phyloP scores from a whole-genome alignment of 805 yeast species.

The Kazachstania martiniae region DNA sequence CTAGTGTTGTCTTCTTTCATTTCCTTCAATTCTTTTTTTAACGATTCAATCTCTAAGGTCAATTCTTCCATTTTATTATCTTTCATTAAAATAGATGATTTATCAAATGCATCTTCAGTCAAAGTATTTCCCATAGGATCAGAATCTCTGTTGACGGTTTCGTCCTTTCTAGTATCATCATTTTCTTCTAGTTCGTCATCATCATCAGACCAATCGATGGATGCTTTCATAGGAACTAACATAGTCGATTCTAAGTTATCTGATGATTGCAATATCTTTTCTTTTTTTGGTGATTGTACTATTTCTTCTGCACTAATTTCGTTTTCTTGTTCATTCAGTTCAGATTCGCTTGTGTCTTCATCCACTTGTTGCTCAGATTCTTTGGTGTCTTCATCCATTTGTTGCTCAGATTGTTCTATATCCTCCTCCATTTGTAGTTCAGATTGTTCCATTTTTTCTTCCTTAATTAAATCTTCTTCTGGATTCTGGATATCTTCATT shows the following conservation, averaged over 20 bases:
- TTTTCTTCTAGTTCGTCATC: slow-evolving; percentile 6
- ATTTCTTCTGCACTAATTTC: neutral
- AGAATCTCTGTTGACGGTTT: too few relatives aligned
- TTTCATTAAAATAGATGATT: too few relatives aligned
- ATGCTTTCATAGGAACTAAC: slow-evolving; percentile 77
- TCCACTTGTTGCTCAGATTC: too few relatives aligned
- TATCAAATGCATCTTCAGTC: too few relatives aligned
- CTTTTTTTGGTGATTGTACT: neutral
- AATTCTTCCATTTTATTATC: neutral
- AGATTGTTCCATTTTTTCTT: too few relatives aligned
- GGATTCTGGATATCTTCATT: too few relatives aligned
- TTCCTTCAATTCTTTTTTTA: slow-evolving; percentile 26
- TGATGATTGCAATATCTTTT: neutral
- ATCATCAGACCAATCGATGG: slow-evolving; percentile 81
- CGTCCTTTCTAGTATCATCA: too few relatives aligned
- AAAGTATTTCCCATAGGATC: too few relatives aligned
- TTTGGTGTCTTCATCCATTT: too few relatives aligned
- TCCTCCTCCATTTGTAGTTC: too few relatives aligned
- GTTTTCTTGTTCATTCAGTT: slow-evolving; percentile 1
- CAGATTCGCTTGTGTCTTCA: neutral
- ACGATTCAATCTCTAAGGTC: slow-evolving; percentile 7
- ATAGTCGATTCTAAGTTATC: slow-evolving; percentile 42
- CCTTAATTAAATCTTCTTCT: too few relatives aligned
- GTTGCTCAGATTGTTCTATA: too few relatives aligned
- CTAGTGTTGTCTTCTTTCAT: slow-evolving; percentile 14